Base-by-base conservation (phyloP, 2,329 filamentous ascomycete genomes). In the Capronia epimyces region DNA sequence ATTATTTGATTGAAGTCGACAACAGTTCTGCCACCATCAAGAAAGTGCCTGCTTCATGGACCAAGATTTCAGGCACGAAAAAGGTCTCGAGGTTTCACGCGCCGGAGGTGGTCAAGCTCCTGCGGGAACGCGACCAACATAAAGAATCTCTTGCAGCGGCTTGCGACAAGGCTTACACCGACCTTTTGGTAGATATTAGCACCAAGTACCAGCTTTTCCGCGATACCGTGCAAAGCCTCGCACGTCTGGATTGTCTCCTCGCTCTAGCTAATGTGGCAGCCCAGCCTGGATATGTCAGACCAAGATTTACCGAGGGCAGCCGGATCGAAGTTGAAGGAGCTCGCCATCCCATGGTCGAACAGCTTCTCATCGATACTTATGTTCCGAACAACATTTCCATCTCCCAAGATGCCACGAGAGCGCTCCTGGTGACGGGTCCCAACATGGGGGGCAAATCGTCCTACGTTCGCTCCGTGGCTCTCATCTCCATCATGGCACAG, bases 371-470 rank as follows among this genome's bases (percentile, higher is more conserved):
- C 3, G 82, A 87, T 60, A 78, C 82, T 45, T 98, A 97, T 69
- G 95, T 98, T 51, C 91, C 93, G 41, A 98, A 98, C 69, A 81
- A 86, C 62, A 86, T 89, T 9, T 72, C 79, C 1, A 79, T 97
- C 41, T 77, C 81, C n/a, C 78, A 82, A 2, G 77, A 81, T 1
- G 66, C 75, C 0, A 79, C 82, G 0, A 78, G 87, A 4, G 88
- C 89, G 2, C 80, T 96, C 60, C 83, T 97, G 49, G 84, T 98
- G 62, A 98, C 93, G 0, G 93, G 93, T 0, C 93, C 93, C 24
- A 98, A 98, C 72, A 98, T 98, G 93, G 93, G 93, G 63, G 93
- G 93, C 50, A 98, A 98, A 66, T 95, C 89, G n/a, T 93, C 86
- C 51, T 98, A 95, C 67, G 91, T 98, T 18, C 88, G 93, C 46